Conservation (phyloP, 2,329 filamentous ascomycete species). For the Sarocladium oryzae region DNA sequence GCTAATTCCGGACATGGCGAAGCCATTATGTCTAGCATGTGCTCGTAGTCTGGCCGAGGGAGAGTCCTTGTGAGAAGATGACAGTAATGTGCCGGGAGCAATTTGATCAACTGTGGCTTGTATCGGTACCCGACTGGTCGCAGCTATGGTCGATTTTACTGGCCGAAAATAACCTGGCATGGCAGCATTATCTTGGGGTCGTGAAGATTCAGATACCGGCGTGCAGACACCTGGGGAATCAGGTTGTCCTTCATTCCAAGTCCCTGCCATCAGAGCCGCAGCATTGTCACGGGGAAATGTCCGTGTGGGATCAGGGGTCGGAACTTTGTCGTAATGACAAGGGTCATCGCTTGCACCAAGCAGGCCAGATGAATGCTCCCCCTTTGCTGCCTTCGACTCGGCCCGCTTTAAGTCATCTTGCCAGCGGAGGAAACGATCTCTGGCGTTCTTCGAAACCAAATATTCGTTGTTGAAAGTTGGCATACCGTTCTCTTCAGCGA, state of each 20-base stretch:
- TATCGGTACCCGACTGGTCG: neutral
- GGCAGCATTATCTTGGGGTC: slow-evolving; percentile 14
- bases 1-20: neutral
- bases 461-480: slow-evolving; percentile 65
- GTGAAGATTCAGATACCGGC: slow-evolving; percentile 17
- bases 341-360: slow-evolving; percentile 27
- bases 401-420: slow-evolving; percentile 61
- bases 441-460: slow-evolving; percentile 73
- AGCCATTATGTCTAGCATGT: neutral
- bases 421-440: slow-evolving; percentile 77
- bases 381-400: slow-evolving; percentile 34
- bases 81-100: slow-evolving; percentile 8
- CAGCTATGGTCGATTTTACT: neutral
- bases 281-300: slow-evolving; percentile 38
- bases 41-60: slow-evolving; percentile 4
- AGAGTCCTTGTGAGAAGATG: neutral
- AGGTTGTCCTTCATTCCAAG: slow-evolving; percentile 58
- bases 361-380: too few species aligned
- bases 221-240: slow-evolving; percentile 42
- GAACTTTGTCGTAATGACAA: neutral
- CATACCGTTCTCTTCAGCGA: slow-evolving; percentile 74
- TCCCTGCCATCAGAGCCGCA: slow-evolving; percentile 48
- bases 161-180: slow-evolving; percentile 11
- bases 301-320: slow-evolving; percentile 16
- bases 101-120: slow-evolving; percentile 13